phyloP scores from a whole-genome alignment of 148 eudicot genomes.

The Rhododendron vialii region DNA sequence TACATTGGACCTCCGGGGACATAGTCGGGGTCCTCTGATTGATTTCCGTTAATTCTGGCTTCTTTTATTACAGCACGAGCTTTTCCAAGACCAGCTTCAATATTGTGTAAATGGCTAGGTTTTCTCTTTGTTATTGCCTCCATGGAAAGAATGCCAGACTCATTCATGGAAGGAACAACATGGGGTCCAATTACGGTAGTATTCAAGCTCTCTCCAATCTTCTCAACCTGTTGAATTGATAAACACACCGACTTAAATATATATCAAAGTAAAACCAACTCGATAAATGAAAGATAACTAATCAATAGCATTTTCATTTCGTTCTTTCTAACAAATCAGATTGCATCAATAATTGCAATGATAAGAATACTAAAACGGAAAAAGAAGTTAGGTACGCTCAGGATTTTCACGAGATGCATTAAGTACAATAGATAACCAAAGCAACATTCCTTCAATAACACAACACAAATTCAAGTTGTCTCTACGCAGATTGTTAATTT shows the following conservation, averaged over 20 bases:
- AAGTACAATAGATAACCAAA: neutral
- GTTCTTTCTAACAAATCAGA: neutral
- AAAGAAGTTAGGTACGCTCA: neutral
- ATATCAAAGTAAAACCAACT: neutral
- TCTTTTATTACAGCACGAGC: constrained; percentile 55
- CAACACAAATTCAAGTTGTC: neutral
- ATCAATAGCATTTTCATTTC: neutral
- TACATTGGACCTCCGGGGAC: constrained; percentile 32
- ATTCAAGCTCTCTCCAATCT: constrained; percentile 7
- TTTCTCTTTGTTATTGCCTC: constrained; percentile 10
- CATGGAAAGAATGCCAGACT: constrained; percentile 13
- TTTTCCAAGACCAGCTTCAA: constrained; percentile 49
- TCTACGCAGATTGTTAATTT: neutral
- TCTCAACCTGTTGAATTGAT: constrained; percentile 2
- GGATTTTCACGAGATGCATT: neutral
- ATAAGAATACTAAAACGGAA: neutral
- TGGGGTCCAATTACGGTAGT: neutral
- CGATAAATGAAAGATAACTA: neutral
- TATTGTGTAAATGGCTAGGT: constrained; percentile 33
- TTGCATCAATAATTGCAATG: neutral
- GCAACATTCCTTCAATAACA: neutral
- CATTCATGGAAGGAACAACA: constrained; percentile 12
- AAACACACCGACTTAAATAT: neutral
- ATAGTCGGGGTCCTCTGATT: constrained; percentile 21
- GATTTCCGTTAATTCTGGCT: constrained; percentile 20